Evolutionary conservation across 805 yeast species (phyloP), one percentile per base, ranked within the genome.

Genomic region (Starmera quercuum): DNA sequence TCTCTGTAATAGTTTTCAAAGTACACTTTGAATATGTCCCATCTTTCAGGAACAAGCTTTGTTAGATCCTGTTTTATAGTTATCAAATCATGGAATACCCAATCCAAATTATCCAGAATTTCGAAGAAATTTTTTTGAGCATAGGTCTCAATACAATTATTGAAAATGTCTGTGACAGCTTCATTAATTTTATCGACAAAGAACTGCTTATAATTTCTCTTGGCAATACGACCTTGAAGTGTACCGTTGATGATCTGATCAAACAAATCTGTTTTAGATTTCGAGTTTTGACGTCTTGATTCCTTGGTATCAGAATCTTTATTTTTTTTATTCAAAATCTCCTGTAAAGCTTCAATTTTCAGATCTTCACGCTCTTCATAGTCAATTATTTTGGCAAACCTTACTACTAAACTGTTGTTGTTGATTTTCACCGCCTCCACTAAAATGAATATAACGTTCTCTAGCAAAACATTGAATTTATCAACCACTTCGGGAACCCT

Each of bases 21-120:
- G 32, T 78, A 72, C 34, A 71, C 69, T 17, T 69, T 62, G 47
- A 78, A 75, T 22, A 90, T 65, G 30, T 76, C 66, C 97, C 97
- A 92, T 36, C 70, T 64, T 14, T 51, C 49, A 0, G 97, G 96
- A 39, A 84, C 77, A 33, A 78, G 67, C 11, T 63, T 63, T 2
- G 65, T 56, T 17, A 85, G 59, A 20, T 76, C 76, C 16, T 71
- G 70, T 36, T 74, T 70, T 5, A 83, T 85, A 36, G 80, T 71
- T 20, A 69, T 58, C 35, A 92, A 59, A 47, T 90, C 97, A 44
- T 81, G 79, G 54, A 81, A 85, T 14, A 87, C 71, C 88, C 96
- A 90, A 37, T 77, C 79, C 35, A 88, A 59, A 44, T 83, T 76
- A 26, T 80, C 79, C 37, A 83, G 65, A 2, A 86, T 75, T 13